Percentiles rank a stretch among this genome's conserved stretches.
Evolutionary conservation across 306 rosid genomes (phyloP).

Genomic region (Rosa multiflora): DNA sequence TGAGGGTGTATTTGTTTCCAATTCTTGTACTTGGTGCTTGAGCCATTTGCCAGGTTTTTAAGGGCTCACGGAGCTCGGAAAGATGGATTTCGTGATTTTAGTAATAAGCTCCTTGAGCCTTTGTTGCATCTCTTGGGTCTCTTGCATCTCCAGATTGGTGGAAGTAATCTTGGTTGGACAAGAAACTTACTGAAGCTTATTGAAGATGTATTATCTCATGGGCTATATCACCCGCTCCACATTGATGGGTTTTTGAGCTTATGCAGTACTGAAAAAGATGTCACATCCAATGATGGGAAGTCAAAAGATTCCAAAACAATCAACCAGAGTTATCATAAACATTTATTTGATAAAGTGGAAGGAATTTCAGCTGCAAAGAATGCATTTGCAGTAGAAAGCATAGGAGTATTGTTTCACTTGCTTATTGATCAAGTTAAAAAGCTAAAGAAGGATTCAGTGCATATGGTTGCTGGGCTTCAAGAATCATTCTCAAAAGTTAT

Average conservation of each 20-base stretch:
- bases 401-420: slow-evolving; percentile 63
- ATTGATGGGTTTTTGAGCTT: slow-evolving; percentile 76
- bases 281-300: slow-evolving; percentile 38
- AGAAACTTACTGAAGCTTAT: slow-evolving; percentile 45
- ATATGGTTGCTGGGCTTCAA: slow-evolving; percentile 49
- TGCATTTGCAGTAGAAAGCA: slow-evolving; percentile 53
- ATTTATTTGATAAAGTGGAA: slow-evolving; percentile 66
- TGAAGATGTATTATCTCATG: slow-evolving; percentile 74
- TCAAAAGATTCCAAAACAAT: slow-evolving; percentile 43
- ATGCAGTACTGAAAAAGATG: slow-evolving; percentile 53
- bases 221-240: slow-evolving; percentile 70
- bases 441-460: slow-evolving; percentile 46
- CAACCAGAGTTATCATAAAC: slow-evolving; percentile 76
- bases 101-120: slow-evolving; percentile 79
- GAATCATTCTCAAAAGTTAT: slow-evolving; percentile 41
- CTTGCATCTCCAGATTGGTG: slow-evolving; percentile 45
- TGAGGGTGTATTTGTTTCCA: slow-evolving; percentile 46
- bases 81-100: slow-evolving; percentile 63
- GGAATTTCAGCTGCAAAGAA: slow-evolving; percentile 51
- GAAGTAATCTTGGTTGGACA: slow-evolving; percentile 41
- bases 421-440: slow-evolving; percentile 54
- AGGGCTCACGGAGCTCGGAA: slow-evolving; percentile 61
- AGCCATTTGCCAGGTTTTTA: slow-evolving; percentile 79
- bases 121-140: slow-evolving; percentile 60
- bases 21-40: slow-evolving; percentile 60